phyloP scores from a whole-genome alignment of 192 early-diverging fungal genomes.

The Mortierella alpina region DNA sequence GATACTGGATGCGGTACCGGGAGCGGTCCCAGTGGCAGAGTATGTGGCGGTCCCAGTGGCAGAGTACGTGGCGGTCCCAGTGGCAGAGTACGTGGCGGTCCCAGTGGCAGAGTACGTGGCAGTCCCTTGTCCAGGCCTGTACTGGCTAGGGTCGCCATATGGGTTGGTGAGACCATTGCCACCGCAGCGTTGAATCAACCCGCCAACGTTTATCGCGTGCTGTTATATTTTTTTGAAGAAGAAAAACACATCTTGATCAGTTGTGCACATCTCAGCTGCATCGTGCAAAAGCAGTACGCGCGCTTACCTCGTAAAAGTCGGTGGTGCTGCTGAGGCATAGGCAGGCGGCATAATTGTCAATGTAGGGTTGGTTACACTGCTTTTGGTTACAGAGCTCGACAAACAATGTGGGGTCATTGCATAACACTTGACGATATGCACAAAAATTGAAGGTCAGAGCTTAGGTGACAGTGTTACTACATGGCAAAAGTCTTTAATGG shows the following conservation, averaged over 20 bases:
- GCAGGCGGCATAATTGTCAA: constrained; percentile 32
- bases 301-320: constrained; percentile 22
- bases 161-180: constrained; percentile 15
- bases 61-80: too few relatives aligned
- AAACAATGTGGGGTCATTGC: constrained; percentile 25
- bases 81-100: too few relatives aligned
- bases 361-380: constrained; percentile 34
- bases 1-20: too few relatives aligned
- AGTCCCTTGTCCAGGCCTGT: constrained; percentile 4
- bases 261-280: too few relatives aligned
- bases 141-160: constrained; percentile 10
- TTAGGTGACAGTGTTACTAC: too few relatives aligned
- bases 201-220: constrained; percentile 22
- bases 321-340: constrained; percentile 20
- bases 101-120: not conserved
- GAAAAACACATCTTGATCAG: not conserved
- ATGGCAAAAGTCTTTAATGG: too few relatives aligned
- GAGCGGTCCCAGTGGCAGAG: too few relatives aligned
- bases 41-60: too few relatives aligned
- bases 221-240: not conserved
- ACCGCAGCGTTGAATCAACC: constrained; percentile 21
- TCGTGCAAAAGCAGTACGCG: not conserved
- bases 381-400: constrained; percentile 24
- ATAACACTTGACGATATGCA: constrained; percentile 17
- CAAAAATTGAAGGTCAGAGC: not conserved